Percentiles rank a stretch among this genome's conserved stretches.
phyloP scores from a whole-genome alignment of 441 rosid genomes.

The Gossypium aridum region DNA sequence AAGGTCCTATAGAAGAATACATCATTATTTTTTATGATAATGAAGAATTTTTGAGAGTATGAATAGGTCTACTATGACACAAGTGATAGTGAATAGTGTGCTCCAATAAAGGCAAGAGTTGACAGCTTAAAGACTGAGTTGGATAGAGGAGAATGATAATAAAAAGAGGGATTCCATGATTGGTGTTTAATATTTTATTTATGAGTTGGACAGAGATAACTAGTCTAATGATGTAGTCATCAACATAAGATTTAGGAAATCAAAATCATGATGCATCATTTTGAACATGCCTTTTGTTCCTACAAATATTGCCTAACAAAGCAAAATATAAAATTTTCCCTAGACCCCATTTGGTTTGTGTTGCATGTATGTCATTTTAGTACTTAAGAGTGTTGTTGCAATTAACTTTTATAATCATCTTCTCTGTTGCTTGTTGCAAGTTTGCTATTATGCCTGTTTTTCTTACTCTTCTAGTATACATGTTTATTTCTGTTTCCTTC shows the following conservation, averaged over 20 bases:
- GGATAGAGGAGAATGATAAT: not conserved
- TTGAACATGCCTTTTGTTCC: not conserved
- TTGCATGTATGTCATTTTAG: not conserved
- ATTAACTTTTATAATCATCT: not conserved
- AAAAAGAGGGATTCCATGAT: conserved; percentile 2
- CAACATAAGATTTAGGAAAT: too few relatives aligned
- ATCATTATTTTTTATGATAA: conserved; percentile 8
- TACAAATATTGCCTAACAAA: not conserved
- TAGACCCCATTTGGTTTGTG: not conserved
- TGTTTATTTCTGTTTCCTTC: not conserved
- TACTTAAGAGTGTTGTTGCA: not conserved
- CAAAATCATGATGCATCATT: too few relatives aligned
- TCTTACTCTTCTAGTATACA: not conserved
- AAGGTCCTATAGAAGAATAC: not conserved
- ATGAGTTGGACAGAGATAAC: too few relatives aligned
- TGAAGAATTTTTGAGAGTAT: conserved; percentile 8
- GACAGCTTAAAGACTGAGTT: not conserved
- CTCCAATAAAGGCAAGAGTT: conserved; percentile 26
- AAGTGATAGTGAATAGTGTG: conserved; percentile 21
- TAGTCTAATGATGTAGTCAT: too few relatives aligned
- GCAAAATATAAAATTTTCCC: not conserved
- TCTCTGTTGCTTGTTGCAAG: not conserved
- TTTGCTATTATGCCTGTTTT: not conserved
- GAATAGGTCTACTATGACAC: conserved; percentile 27
- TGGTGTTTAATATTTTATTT: conserved; percentile 3